Evolutionary conservation across 345 rosid genomes (phyloP).

Genomic region (Lagerstroemia speciosa): DNA sequence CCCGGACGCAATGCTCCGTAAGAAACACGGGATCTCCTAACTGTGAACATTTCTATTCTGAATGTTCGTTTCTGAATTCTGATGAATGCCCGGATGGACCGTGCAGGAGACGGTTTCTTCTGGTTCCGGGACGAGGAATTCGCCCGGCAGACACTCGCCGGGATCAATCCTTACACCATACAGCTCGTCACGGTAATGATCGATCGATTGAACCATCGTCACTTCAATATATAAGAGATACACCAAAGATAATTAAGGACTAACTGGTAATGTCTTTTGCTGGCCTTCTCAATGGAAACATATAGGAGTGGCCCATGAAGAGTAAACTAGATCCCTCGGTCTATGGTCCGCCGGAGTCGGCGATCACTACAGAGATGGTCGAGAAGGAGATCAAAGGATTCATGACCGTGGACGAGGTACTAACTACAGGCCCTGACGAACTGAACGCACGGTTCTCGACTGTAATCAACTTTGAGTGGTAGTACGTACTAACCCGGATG

Average conservation of each 20-base stretch:
- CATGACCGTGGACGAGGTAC: slow-evolving; percentile 43
- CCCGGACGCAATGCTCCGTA: slow-evolving; percentile 43
- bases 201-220: too few relatives aligned
- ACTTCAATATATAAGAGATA: too few relatives aligned
- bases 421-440: neutral
- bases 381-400: slow-evolving; percentile 47
- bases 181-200: slow-evolving; percentile 46
- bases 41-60: too few relatives aligned
- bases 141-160: slow-evolving; percentile 65
- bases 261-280: too few relatives aligned
- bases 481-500: neutral
- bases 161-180: slow-evolving; percentile 56
- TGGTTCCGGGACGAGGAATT: slow-evolving; percentile 81
- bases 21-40: too few relatives aligned
- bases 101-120: slow-evolving; percentile 57
- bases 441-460: neutral
- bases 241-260: too few relatives aligned
- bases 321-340: slow-evolving; percentile 58
- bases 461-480: neutral
- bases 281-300: too few relatives aligned
- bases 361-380: slow-evolving; percentile 47
- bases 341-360: slow-evolving; percentile 59
- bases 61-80: too few relatives aligned
- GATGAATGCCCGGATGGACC: too few relatives aligned
- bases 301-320: slow-evolving; percentile 77